Evolutionary conservation across 257 asterid species (phyloP).

Genomic region (Salvia hispanica): DNA sequence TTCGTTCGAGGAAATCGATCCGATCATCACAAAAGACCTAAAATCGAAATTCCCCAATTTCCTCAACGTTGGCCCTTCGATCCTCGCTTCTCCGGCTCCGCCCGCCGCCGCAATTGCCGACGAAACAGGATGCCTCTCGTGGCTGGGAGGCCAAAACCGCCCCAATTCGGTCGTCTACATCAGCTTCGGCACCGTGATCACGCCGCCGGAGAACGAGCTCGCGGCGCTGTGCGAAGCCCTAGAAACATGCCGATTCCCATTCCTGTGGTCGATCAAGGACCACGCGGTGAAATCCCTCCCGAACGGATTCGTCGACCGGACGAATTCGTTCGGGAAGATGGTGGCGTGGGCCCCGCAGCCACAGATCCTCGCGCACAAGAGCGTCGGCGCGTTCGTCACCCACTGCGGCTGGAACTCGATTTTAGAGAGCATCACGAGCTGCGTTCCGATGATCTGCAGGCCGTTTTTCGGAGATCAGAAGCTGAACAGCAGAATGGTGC

Average conservation of each 20-base stretch:
- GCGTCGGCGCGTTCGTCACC: constrained; percentile 58
- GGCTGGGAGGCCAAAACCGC: constrained; percentile 48
- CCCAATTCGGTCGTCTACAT: constrained; percentile 55
- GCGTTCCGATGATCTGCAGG: constrained; percentile 72
- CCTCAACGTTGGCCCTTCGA: constrained; percentile 68
- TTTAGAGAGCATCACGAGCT: constrained; percentile 48
- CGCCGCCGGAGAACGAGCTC: constrained; percentile 56
- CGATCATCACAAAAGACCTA: constrained; percentile 44
- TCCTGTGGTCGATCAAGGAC: constrained; percentile 64
- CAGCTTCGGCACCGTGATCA: constrained; percentile 62
- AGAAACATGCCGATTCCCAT: constrained; percentile 46
- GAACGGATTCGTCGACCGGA: constrained; percentile 51
- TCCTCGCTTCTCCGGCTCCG: constrained; percentile 38
- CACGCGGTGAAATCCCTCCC: constrained; percentile 44
- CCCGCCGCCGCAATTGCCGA: constrained; percentile 36
- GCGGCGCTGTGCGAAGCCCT: constrained; percentile 59
- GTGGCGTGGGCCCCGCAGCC: constrained; percentile 75
- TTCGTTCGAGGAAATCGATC: constrained; percentile 77
- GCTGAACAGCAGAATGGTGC: constrained; percentile 59
- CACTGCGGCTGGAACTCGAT: constrained; percentile 86
- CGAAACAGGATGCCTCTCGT: constrained; percentile 50
- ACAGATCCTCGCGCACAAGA: constrained; percentile 43
- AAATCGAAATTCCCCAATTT: constrained; percentile 51
- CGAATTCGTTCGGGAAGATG: constrained; percentile 41
- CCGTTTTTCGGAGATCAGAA: constrained; percentile 74